Conservation (phyloP, 768 basidiomycete genomes). For the Collybia mongolica region DNA sequence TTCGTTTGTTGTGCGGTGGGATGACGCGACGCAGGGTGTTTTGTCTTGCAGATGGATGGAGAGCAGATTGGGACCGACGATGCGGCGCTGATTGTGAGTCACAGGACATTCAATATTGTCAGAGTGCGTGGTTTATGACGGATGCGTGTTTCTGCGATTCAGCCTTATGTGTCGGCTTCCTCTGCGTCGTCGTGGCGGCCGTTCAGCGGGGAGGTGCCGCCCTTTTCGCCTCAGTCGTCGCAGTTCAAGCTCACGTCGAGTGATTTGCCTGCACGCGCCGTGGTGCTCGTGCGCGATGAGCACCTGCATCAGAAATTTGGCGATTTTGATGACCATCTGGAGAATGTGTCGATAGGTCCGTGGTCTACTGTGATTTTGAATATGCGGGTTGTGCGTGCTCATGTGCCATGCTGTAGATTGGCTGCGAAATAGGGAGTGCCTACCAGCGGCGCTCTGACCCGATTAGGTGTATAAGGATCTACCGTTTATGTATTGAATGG, state of each 20-base stretch:
- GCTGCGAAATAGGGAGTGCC: too few relatives aligned
- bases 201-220: slow-evolving; percentile 28
- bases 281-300: slow-evolving; percentile 46
- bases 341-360: slow-evolving; percentile 62
- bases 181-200: slow-evolving; percentile 48
- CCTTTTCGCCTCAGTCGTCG: slow-evolving; percentile 44
- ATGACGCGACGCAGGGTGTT: slow-evolving; percentile 7
- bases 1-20: background rate
- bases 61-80: slow-evolving; percentile 50
- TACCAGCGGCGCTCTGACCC: too few relatives aligned
- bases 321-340: slow-evolving; percentile 83
- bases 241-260: slow-evolving; percentile 45
- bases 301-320: slow-evolving; percentile 60
- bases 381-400: too few relatives aligned
- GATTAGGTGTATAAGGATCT: too few relatives aligned
- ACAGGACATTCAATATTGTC: background rate
- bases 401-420: too few relatives aligned
- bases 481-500: too few relatives aligned
- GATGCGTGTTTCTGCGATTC: background rate
- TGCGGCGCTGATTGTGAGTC: slow-evolving; percentile 58
- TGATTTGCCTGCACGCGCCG: slow-evolving; percentile 44
- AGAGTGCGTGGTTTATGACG: background rate
- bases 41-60: slow-evolving; percentile 52
- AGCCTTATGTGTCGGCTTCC: slow-evolving; percentile 51
- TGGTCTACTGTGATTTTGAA: too few relatives aligned